Base-by-base conservation (phyloP, 2,329 filamentous ascomycete genomes). In the Rhinocladiella similis region DNA sequence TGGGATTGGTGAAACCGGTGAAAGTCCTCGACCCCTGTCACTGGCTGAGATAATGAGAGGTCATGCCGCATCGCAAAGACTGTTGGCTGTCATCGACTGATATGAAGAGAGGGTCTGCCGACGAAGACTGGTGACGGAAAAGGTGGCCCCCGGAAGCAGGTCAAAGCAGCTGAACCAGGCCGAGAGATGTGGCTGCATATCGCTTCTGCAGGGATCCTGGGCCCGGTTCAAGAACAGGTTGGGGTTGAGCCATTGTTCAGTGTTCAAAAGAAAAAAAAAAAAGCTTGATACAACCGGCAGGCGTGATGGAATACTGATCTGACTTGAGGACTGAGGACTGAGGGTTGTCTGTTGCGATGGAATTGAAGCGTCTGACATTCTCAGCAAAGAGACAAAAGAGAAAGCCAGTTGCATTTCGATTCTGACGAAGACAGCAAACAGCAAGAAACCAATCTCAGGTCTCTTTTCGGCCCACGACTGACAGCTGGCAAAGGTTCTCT, bases 111-210 rank as follows among this genome's bases (percentile, higher is more conserved):
- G 13, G 16, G 10, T n/a, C 27, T 19, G 41, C 41, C 43, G 47
- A 51, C 29, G 16, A 27, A 45, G 38, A 29, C n/a, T n/a, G n/a
- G n/a, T n/a, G n/a, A 29, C 39, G 38, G 36, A 42, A 43, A 39
- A 39, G 27, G 43, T 33, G 20, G 49, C 19, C 20, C 18, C 42
- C 25, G 39, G 12, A 45, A 48, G 14, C 38, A 39, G 38, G 25
- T 49, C 27, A 43, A 46, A 35, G 50, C 41, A 45, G 33, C 33
- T 55, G 42, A 25, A 55, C 53, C 51, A 45, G 53, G 53, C 42
- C 33, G 22, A 36, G 53, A 36, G 27, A 38, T 42, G 56, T 59
- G 56, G 56, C 56, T 59, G 56, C 56, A 59, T 35, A 41, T 59
- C 53, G 56, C 39, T 52, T 56, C 52, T 56, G 56, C 56, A 56